A percentile compares a stretch with the other conserved stretches of the same genome.
Evolutionary conservation across 2,329 filamentous ascomycete species (phyloP).

Genomic region (Eutypella sp.): DNA sequence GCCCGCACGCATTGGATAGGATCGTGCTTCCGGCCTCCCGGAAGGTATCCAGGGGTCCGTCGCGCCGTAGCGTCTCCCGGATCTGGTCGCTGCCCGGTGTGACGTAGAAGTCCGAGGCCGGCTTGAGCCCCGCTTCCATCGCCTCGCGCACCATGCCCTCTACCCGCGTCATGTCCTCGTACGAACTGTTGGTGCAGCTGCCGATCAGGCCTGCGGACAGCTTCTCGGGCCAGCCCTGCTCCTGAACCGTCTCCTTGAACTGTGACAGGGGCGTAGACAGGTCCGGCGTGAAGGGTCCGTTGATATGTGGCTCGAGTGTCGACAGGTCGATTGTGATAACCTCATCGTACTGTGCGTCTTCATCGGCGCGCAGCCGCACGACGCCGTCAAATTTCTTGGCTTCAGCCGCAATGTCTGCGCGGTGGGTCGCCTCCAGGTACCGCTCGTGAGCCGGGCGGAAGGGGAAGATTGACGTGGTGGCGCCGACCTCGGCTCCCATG

Average conservation of each 20-base stretch:
- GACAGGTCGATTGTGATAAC: slow-evolving; percentile 87
- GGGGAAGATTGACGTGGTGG: slow-evolving; percentile 93
- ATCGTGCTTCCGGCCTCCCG: slow-evolving; percentile 81
- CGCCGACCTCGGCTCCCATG: slow-evolving; percentile 87
- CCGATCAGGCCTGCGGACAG: slow-evolving; percentile 93
- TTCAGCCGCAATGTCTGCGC: slow-evolving; percentile 64
- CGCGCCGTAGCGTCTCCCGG: slow-evolving; percentile 84
- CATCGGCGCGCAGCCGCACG: slow-evolving; percentile 68
- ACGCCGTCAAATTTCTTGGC: slow-evolving; percentile 48
- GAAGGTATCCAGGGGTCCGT: slow-evolving; percentile 82
- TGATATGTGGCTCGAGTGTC: slow-evolving; percentile 89
- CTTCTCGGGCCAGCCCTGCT: slow-evolving; percentile 84
- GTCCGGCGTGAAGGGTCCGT: slow-evolving; percentile 94
- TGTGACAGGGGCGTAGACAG: slow-evolving; percentile 86
- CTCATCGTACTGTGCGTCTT: slow-evolving; percentile 82
- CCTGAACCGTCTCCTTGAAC: slow-evolving; percentile 79
- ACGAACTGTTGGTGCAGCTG: slow-evolving; percentile 98
- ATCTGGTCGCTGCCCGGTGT: slow-evolving; percentile 97
- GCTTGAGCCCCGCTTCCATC: slow-evolving; percentile 79
- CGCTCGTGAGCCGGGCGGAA: slow-evolving; percentile 79
- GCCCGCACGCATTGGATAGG: slow-evolving; percentile 90
- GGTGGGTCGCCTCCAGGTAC: slow-evolving; percentile 81
- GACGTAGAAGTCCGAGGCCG: slow-evolving; percentile 88
- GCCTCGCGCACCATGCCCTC: slow-evolving; percentile 93
- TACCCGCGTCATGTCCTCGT: slow-evolving; percentile 96